phyloP scores from a whole-genome alignment of 352 stramenopile species.

The Phytophthora vignae region DNA sequence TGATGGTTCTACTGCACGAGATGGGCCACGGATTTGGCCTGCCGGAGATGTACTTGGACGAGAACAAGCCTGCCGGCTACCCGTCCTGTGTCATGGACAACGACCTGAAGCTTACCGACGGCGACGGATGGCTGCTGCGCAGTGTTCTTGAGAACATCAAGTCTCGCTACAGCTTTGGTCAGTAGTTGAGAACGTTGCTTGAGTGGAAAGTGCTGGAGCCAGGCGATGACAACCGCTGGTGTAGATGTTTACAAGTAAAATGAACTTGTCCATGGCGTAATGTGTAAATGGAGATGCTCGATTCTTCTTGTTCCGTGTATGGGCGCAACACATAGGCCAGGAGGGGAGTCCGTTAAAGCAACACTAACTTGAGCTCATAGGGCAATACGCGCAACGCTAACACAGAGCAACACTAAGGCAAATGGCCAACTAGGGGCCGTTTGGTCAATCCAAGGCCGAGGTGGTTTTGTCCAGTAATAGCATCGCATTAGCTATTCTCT shows the following conservation, averaged over 20 bases:
- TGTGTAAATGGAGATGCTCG: too few species aligned
- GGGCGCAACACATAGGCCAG: too few species aligned
- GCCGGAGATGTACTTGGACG: slow-evolving; percentile 35
- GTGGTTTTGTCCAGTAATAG: too few species aligned
- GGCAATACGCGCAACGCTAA: too few species aligned
- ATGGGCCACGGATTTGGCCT: slow-evolving; percentile 52
- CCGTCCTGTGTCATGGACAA: slow-evolving; percentile 35
- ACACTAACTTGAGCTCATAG: too few species aligned
- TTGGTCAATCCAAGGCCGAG: too few species aligned
- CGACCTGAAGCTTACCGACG: slow-evolving; percentile 11
- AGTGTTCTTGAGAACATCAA: slow-evolving; percentile 34
- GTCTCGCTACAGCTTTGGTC: slow-evolving; percentile 15
- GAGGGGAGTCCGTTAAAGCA: too few species aligned
- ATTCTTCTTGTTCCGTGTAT: too few species aligned
- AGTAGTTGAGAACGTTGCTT: background rate
- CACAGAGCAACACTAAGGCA: too few species aligned
- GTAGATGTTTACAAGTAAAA: background rate
- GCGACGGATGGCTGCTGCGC: slow-evolving; percentile 27
- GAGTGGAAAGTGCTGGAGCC: background rate
- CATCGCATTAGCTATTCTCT: too few species aligned
- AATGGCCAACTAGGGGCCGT: too few species aligned
- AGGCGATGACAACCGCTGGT: background rate
- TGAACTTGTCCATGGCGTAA: background rate
- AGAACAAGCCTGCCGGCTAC: slow-evolving; percentile 31
- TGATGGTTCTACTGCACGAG: slow-evolving; percentile 50